Evolutionary conservation across 306 rosid genomes (phyloP).

Genomic region (Quercus alba): DNA sequence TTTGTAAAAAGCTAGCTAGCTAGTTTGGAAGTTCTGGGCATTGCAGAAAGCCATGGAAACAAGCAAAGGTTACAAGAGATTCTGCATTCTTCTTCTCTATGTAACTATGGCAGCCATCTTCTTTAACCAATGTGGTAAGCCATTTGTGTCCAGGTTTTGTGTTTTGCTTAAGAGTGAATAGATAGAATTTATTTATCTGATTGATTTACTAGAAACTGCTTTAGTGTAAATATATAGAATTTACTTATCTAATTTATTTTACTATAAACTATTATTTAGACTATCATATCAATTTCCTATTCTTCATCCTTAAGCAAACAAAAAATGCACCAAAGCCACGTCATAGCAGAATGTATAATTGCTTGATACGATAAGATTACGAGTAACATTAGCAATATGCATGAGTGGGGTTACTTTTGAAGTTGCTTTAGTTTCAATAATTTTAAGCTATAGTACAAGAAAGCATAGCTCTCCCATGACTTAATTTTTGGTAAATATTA

Average conservation of each 20-base stretch:
- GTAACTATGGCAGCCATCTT: slow-evolving; percentile 37
- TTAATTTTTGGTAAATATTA: no score
- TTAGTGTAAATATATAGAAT: not conserved
- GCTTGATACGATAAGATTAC: no score
- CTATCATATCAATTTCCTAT: not conserved
- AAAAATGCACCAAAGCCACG: no score
- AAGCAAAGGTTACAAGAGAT: slow-evolving; percentile 23
- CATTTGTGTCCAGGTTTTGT: not conserved
- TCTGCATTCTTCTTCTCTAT: slow-evolving; percentile 37
- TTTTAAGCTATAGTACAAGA: no score
- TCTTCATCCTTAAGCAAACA: not conserved
- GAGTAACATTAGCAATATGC: no score
- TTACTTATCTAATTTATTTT: not conserved
- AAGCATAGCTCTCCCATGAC: no score
- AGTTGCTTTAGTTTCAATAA: no score
- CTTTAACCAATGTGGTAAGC: slow-evolving; percentile 68
- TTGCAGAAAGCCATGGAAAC: slow-evolving; percentile 41
- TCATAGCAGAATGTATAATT: no score
- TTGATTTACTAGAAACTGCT: not conserved
- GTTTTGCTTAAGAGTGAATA: not conserved
- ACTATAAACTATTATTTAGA: not conserved
- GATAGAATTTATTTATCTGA: no score
- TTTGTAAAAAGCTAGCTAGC: not conserved
- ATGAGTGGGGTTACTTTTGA: no score
- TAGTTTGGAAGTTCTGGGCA: slow-evolving; percentile 4